phyloP scores from a whole-genome alignment of 2,329 filamentous ascomycete species.

The Cercospora zeae-maydis region DNA sequence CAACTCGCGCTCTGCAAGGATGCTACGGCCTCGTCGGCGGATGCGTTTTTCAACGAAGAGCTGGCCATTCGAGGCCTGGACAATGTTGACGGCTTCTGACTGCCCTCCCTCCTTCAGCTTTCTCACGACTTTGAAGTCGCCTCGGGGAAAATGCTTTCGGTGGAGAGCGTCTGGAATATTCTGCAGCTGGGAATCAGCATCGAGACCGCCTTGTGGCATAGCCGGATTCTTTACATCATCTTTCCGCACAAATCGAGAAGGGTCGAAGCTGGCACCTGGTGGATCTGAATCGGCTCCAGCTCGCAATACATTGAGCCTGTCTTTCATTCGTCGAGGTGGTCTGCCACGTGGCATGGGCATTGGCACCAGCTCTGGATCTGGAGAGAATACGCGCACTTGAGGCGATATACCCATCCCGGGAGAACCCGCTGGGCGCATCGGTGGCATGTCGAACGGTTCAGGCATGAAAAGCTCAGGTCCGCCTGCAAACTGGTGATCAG shows the following conservation, averaged over 20 bases:
- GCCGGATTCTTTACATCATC: background rate
- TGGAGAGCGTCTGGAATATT: background rate
- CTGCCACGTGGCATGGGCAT: background rate
- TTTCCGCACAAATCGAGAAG: background rate
- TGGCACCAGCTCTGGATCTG: background rate
- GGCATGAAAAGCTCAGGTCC: too few relatives aligned
- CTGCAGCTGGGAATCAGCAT: background rate
- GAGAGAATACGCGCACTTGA: background rate
- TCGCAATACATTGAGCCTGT: background rate
- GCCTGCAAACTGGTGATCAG: background rate
- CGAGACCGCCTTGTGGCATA: background rate
- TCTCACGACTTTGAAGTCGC: background rate
- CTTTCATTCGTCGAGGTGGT: background rate
- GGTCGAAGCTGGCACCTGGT: background rate
- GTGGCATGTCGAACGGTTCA: background rate
- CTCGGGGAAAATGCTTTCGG: background rate
- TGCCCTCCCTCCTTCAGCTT: background rate
- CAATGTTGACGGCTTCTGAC: conserved; percentile 10
- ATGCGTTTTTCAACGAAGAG: conserved; percentile 20
- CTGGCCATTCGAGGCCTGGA: conserved; percentile 9
- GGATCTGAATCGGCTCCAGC: background rate
- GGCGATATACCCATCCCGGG: background rate
- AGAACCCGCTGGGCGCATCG: background rate
- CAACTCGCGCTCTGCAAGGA: conserved; percentile 8
- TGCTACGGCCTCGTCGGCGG: background rate